These are phyloP conservation scores for Geoglossum glabrum DNA, from an alignment of 495 filamentous ascomycete species.

Conservation along the genomic window DNA sequence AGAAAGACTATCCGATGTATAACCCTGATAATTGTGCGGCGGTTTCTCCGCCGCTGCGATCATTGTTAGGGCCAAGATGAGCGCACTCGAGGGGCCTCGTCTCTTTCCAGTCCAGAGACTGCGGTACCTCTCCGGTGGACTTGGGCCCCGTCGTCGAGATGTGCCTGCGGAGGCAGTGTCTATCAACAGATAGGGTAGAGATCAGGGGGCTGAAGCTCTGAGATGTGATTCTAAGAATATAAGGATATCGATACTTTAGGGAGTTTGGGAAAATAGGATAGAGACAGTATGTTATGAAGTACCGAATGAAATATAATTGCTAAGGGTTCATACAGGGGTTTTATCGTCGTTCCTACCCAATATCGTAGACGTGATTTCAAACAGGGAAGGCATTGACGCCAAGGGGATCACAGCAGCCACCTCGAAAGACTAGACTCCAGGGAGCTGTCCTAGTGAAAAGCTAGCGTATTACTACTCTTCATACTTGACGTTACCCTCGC, in stretches of 20 bases:
- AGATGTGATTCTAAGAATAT: not conserved
- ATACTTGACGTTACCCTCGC: conserved; percentile 13
- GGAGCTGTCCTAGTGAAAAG: not conserved
- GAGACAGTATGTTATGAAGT: not conserved
- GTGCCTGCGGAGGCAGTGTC: not conserved
- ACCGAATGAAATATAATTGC: not conserved
- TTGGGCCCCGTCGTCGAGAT: not conserved
- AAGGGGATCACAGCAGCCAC: not conserved
- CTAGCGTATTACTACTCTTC: not conserved
- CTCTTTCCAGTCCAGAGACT: not conserved
- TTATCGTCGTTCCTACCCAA: not conserved
- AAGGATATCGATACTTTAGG: not conserved
- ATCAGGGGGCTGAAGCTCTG: not conserved
- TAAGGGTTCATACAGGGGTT: not conserved
- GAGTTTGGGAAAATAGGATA: not conserved
- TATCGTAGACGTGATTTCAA: not conserved
- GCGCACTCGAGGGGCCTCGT: not conserved
- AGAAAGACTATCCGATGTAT: not conserved
- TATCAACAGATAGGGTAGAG: not conserved
- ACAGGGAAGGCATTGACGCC: not conserved
- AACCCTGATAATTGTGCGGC: not conserved
- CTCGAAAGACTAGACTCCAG: not conserved
- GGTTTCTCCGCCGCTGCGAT: not conserved
- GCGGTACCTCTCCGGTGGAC: not conserved
- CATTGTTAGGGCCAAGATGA: not conserved